Percentiles rank a stretch among this genome's conserved stretches.
These are phyloP conservation scores for Suhomyces sp. DNA, from an alignment of 805 yeast genomes.

Conservation along the genomic window DNA sequence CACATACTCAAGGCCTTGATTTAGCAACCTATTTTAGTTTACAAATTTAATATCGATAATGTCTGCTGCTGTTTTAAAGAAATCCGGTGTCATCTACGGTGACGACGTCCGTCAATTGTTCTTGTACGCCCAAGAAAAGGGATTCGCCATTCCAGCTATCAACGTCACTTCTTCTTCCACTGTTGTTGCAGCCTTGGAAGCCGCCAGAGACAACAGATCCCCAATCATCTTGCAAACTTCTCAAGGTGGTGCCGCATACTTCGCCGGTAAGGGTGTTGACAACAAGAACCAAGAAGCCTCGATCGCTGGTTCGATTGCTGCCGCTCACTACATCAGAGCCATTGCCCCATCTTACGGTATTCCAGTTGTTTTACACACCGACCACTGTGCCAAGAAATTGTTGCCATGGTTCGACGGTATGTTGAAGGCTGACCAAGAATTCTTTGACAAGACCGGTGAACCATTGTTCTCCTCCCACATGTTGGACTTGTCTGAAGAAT, in stretches of 20 bases:
- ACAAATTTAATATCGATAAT: conserved; percentile 19
- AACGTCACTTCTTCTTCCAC: conserved; percentile 98
- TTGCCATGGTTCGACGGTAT: conserved; percentile 99
- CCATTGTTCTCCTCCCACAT: conserved; percentile 98
- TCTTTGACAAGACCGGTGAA: conserved; percentile 80
- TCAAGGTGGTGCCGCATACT: conserved; percentile 99
- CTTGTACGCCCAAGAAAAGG: conserved; percentile 88
- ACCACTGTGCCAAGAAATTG: conserved; percentile 98
- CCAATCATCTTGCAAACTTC: conserved; percentile 97
- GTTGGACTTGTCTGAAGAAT: conserved; percentile 96
- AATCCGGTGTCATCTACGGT: conserved; percentile 98
- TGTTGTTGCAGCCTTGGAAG: conserved; percentile 54
- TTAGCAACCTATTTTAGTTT: neutral
- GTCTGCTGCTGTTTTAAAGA: conserved; percentile 75
- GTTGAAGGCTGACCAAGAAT: conserved; percentile 94
- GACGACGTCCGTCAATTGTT: conserved; percentile 88
- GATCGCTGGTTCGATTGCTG: conserved; percentile 92
- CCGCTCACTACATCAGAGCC: conserved; percentile 95
- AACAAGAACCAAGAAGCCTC: conserved; percentile 93
- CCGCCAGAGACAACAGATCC: conserved; percentile 54
- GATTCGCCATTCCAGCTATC: conserved; percentile 97
- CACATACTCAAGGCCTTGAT: neutral
- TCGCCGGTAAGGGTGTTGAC: conserved; percentile 98
- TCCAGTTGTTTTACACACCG: conserved; percentile 96
- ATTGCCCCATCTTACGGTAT: conserved; percentile 95